phyloP scores from a whole-genome alignment of 768 basidiomycete genomes.

The Thelephora ganbajun region DNA sequence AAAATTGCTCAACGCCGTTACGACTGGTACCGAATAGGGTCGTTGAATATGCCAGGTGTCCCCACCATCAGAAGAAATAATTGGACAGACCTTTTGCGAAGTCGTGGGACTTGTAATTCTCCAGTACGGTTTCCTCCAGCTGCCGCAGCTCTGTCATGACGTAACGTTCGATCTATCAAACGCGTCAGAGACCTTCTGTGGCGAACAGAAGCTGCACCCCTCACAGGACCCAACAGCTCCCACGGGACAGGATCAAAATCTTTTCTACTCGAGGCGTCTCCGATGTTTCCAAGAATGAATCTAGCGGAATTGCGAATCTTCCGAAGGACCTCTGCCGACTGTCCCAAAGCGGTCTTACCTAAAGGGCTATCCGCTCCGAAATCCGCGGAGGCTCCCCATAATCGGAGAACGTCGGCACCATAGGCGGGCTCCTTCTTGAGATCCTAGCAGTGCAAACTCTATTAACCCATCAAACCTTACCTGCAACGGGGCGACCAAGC shows the following conservation, averaged over 20 bases:
- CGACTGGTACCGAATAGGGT: constrained; percentile 32
- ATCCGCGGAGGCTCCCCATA: constrained; percentile 89
- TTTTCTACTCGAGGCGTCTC: constrained; percentile 19
- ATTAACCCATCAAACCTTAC: background rate
- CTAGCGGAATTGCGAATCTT: constrained; percentile 80
- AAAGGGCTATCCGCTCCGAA: constrained; percentile 84
- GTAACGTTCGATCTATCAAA: constrained; percentile 61
- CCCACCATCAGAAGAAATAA: background rate
- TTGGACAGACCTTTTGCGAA: constrained; percentile 61
- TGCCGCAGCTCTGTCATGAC: constrained; percentile 73
- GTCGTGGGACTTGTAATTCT: constrained; percentile 59
- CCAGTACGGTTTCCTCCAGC: constrained; percentile 52
- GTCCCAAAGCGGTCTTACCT: constrained; percentile 61
- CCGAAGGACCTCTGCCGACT: constrained; percentile 61
- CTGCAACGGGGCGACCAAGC: constrained; percentile 9
- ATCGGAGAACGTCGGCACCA: constrained; percentile 73
- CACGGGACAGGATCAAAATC: constrained; percentile 23
- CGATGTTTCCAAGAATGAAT: constrained; percentile 76
- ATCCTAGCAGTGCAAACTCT: constrained; percentile 26
- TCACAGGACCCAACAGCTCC: constrained; percentile 49
- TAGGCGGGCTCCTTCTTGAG: constrained; percentile 62
- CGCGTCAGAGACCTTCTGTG: constrained; percentile 3
- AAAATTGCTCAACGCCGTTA: constrained; percentile 61
- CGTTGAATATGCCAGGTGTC: background rate
- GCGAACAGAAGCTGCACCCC: constrained; percentile 12